Conservation (phyloP, 2,329 filamentous ascomycete genomes). For the Colletotrichum scovillei region DNA sequence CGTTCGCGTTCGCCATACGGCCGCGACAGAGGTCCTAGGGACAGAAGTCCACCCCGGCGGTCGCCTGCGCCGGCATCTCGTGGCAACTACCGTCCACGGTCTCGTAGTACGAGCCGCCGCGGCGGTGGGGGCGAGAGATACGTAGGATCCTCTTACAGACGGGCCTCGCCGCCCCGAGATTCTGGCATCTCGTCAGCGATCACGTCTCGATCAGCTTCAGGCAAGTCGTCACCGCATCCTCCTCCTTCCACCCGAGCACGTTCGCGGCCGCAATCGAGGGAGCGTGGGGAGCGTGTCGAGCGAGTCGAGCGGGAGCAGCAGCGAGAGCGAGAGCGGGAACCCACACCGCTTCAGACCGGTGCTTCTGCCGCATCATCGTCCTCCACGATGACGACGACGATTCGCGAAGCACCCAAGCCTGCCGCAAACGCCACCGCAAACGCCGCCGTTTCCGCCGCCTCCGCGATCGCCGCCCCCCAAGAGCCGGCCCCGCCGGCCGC, state of each 20-base stretch:
- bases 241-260: slow-evolving; percentile 55
- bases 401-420: slow-evolving; percentile 41
- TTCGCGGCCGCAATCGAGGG: slow-evolving; percentile 59
- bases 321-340: slow-evolving; percentile 33
- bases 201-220: slow-evolving; percentile 61
- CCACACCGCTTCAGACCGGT: slow-evolving; percentile 29
- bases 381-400: slow-evolving; percentile 35
- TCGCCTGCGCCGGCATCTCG: slow-evolving; percentile 52
- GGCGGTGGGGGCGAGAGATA: slow-evolving; percentile 50
- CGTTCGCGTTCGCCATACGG: slow-evolving; percentile 66
- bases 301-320: slow-evolving; percentile 30
- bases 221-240: slow-evolving; percentile 65
- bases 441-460: slow-evolving; percentile 32
- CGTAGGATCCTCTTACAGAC: slow-evolving; percentile 51
- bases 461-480: slow-evolving; percentile 37
- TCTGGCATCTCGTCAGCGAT: slow-evolving; percentile 62
- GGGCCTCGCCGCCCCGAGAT: slow-evolving; percentile 61
- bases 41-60: slow-evolving; percentile 50
- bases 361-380: slow-evolving; percentile 35
- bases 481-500: slow-evolving; percentile 43
- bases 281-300: slow-evolving; percentile 47
- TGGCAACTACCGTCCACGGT: slow-evolving; percentile 63
- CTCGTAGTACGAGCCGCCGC: slow-evolving; percentile 62
- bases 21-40: slow-evolving; percentile 55
- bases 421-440: slow-evolving; percentile 36